Base-by-base conservation (phyloP, 106 monocot genomes). In the Vanilla planifolia region DNA sequence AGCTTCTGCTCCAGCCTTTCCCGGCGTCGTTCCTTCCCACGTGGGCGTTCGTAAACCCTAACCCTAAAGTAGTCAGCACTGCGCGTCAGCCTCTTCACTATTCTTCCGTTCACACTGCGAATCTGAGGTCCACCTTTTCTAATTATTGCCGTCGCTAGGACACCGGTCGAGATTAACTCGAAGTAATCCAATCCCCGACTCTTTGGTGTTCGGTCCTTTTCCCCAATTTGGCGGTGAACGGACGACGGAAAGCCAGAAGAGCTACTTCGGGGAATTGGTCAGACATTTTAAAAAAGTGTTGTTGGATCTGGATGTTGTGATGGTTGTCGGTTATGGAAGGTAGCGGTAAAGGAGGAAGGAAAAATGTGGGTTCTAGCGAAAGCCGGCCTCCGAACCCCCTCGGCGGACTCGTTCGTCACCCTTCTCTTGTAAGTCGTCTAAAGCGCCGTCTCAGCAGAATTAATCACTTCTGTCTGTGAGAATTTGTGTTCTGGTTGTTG, bases 341-440 rank as follows among this genome's bases (percentile, higher is more conserved):
- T 33, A 30, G 64, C 70, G 69, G 22, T 68, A 65, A 63, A 33
- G 63, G 51, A 27, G 59, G 47, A 10, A 42, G 51, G 19, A 62
- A 62, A 6, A 65, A 61, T 66, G 80, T 57, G 25, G 62, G 70
- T n/a, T 51, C 74, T 1, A 80, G 75, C 61, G 80, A 74, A 8
- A 35, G 71, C 22, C 46, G 59, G 61, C 80, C 80, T 6, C 79
- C 79, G 51, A 73, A 79, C 56, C 80, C 74, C 33, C 80, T 67
- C 41, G 61, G 57, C 25, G 75, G 66, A 41, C 42, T 70, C 15
- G 48, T 71, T 23, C 69, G 41, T 26, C 70, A 70, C 23, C 17
- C 60, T 8, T 48, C 65, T 5, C 51, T 70, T 22, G 69, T 75
- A 7, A 69, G 63, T 60, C 16, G 4, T 67, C 17, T 48, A 9